Evolutionary conservation across 805 yeast genomes (phyloP).

Genomic region (Starmerella tilneyi): DNA sequence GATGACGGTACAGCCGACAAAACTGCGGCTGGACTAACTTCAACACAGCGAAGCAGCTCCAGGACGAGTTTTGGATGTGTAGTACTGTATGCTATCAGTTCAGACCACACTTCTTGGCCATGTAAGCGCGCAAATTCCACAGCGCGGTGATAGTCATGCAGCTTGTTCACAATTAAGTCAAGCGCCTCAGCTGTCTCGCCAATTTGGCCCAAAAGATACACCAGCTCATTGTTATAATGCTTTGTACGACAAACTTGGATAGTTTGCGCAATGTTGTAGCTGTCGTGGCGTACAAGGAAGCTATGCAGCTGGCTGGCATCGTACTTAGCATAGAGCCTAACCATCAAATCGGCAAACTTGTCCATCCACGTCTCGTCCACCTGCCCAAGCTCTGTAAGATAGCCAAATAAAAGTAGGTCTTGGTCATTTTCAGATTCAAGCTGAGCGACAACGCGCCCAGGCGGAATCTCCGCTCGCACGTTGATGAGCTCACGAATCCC

Average conservation of each 20-base stretch:
- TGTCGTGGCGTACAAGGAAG: constrained; percentile 47
- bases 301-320: constrained; percentile 46
- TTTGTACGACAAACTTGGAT: constrained; percentile 51
- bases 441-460: constrained; percentile 41
- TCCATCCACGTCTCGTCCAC: constrained; percentile 47
- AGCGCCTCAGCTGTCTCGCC: constrained; percentile 75
- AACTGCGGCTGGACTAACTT: constrained; percentile 54
- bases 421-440: constrained; percentile 28
- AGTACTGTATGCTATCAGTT: constrained; percentile 59
- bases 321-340: constrained; percentile 54
- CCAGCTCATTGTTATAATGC: constrained; percentile 57
- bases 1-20: constrained; percentile 53
- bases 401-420: constrained; percentile 41
- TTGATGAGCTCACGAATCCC: constrained; percentile 20
- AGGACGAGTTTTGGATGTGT: constrained; percentile 66
- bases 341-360: constrained; percentile 56
- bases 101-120: constrained; percentile 73
- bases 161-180: constrained; percentile 60
- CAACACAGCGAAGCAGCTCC: constrained; percentile 47
- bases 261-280: constrained; percentile 57
- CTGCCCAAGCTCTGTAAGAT: constrained; percentile 48
- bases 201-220: constrained; percentile 66
- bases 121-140: constrained; percentile 58
- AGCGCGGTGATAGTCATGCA: constrained; percentile 71
- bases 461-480: constrained; percentile 40